Evolutionary conservation across 768 basidiomycete species (phyloP).

Genomic region (Phanerochaete carnosa): DNA sequence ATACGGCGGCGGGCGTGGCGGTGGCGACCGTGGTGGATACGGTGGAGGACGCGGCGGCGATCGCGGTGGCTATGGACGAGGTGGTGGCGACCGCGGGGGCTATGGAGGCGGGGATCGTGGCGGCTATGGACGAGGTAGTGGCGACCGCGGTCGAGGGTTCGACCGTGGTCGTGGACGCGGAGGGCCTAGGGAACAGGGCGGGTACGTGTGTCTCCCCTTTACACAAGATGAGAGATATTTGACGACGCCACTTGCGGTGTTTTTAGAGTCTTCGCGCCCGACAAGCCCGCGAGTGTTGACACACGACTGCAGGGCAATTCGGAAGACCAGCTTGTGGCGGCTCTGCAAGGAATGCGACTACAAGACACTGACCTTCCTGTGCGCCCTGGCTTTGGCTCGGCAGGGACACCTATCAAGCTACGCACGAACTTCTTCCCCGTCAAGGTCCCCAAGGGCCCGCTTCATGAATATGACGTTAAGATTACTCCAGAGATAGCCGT

Average conservation of each 20-base stretch:
- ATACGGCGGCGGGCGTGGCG: conserved; percentile 10
- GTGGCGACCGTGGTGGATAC: conserved; percentile 28
- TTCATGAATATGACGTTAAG: conserved; percentile 48
- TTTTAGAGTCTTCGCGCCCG: conserved; percentile 38
- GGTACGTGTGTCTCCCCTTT: conserved; percentile 29
- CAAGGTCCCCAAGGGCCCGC: conserved; percentile 40
- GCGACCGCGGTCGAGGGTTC: conserved; percentile 18
- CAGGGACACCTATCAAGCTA: conserved; percentile 41
- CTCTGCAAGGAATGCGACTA: conserved; percentile 28
- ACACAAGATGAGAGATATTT: not conserved
- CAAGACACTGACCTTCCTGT: conserved; percentile 35
- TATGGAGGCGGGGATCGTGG: conserved; percentile 21
- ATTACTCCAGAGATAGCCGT: conserved; percentile 34
- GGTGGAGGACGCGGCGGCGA: conserved; percentile 30
- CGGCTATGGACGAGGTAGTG: conserved; percentile 23
- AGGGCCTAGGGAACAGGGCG: conserved; percentile 35
- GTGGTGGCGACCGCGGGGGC: conserved; percentile 12
- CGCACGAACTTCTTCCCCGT: conserved; percentile 54
- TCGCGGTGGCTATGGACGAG: conserved; percentile 28
- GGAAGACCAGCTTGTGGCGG: conserved; percentile 41
- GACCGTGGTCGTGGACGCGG: conserved; percentile 26
- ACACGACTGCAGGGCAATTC: conserved; percentile 44
- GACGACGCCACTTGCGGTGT: conserved; percentile 1
- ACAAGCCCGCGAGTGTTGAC: conserved; percentile 45
- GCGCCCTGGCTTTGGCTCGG: conserved; percentile 46